A percentile compares a stretch with the other conserved stretches of the same genome.
phyloP scores from a whole-genome alignment of 2,329 filamentous ascomycete genomes.

The Venturia oleaginea region DNA sequence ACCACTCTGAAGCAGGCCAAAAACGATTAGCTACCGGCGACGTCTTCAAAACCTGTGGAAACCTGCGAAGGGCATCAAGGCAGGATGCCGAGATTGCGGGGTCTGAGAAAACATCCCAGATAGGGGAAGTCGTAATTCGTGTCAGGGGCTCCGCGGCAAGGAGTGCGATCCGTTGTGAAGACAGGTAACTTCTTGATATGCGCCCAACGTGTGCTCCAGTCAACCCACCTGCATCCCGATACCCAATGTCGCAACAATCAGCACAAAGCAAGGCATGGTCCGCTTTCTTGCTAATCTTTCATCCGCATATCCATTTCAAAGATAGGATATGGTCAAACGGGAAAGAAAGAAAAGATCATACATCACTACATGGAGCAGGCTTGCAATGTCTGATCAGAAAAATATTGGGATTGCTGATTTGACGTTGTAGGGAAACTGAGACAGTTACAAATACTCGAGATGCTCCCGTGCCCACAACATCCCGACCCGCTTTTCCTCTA shows the following conservation, averaged over 20 bases:
- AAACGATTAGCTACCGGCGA: neutral
- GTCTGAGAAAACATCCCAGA: neutral
- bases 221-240: too few relatives aligned
- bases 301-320: too few relatives aligned
- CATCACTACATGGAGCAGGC: too few relatives aligned
- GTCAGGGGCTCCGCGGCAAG: neutral
- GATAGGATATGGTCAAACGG: too few relatives aligned
- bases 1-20: neutral
- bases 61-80: neutral
- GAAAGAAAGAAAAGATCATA: too few relatives aligned
- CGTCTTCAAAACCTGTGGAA: neutral
- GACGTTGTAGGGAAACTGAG: too few relatives aligned
- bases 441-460: neutral
- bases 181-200: neutral
- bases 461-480: neutral
- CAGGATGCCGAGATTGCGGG: neutral
- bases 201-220: neutral
- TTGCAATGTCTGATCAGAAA: too few relatives aligned
- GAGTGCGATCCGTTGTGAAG: neutral
- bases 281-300: too few relatives aligned
- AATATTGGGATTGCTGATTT: too few relatives aligned
- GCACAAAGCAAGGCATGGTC: too few relatives aligned
- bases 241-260: too few relatives aligned
- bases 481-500: neutral
- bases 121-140: neutral